phyloP scores from a whole-genome alignment of 176 grass and related monocot species.

The Zoysia pacifica region DNA sequence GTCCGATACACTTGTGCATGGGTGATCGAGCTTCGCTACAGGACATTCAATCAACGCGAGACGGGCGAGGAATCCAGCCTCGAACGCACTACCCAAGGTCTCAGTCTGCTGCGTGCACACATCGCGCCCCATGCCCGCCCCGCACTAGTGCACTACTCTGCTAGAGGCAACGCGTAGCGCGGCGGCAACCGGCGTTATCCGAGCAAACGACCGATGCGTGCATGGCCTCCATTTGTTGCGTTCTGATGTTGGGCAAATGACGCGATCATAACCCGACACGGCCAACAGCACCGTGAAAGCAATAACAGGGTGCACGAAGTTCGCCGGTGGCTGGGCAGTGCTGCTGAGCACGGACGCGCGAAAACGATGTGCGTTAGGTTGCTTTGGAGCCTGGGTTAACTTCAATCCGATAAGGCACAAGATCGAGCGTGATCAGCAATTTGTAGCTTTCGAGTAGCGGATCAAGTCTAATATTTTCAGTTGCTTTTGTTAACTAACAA shows the following conservation, averaged over 20 bases:
- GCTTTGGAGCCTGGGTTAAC: conserved; percentile 1
- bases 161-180: conserved; percentile 3
- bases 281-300: not conserved
- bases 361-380: not conserved
- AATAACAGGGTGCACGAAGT: no score
- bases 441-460: not conserved
- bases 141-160: not conserved
- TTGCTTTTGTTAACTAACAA: not conserved
- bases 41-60: not conserved
- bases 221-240: conserved; percentile 12
- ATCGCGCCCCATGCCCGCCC: no score
- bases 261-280: not conserved
- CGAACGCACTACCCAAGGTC: not conserved
- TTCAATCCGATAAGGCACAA: not conserved
- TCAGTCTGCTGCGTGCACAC: not conserved
- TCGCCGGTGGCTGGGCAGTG: not conserved
- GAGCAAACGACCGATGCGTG: not conserved
- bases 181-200: conserved; percentile 1
- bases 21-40: not conserved
- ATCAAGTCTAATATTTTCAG: no score
- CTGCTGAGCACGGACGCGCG: not conserved
- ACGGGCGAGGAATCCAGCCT: not conserved
- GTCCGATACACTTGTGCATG: not conserved
- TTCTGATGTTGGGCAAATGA: not conserved
- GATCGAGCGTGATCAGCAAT: not conserved